Base-by-base conservation (phyloP, 768 basidiomycete genomes). In the Mycena indigotica region DNA sequence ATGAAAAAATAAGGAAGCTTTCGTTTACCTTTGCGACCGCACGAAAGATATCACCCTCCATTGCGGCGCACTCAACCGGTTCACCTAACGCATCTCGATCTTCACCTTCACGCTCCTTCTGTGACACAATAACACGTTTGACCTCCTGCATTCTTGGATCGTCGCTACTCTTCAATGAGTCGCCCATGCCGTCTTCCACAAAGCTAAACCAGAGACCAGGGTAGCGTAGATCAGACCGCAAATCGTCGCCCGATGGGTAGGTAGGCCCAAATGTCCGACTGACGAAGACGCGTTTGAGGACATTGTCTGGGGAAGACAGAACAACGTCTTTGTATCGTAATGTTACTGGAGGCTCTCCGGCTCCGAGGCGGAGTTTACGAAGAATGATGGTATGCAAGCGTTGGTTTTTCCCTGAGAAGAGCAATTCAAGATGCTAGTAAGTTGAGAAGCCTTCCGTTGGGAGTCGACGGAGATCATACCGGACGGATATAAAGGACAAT, bases 121-220 rank as follows among this genome's bases (percentile, higher is more conserved):
- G 91, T 4, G 82, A 84, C 30, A 94, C 76, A 17, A 91, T 76
- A 24, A 93, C 82, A 28, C 86, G 80, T 64, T 85, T 89, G 52
- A 93, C 91, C 69, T 93, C 89, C 56, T 89, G 87, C 59, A 77
- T 80, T 49, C 88, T 24, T 8, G 46, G 77, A 63, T 88, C 88
- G 50, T 88, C 86, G n/a, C 67, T 66, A n/a, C 74, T 74, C 66
- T 84, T 86, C 60, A 80, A 63, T 5, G 81, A 77, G 56, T 89
- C 87, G 1, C 73, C 71, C 50, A 85, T 74, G 3, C 73, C 72
- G 64, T 93, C 91, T 51, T 91, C 91, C 40, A 90, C 88, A 61
- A 93, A 93, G 62, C 85, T 84, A 68, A 94, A 94, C 82, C 86
- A 87, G 29, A 93, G 77, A 0, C 91, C 91, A 2, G 91, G 92